phyloP scores from a whole-genome alignment of 179 eudicot species.

The Drosera spatulata region DNA sequence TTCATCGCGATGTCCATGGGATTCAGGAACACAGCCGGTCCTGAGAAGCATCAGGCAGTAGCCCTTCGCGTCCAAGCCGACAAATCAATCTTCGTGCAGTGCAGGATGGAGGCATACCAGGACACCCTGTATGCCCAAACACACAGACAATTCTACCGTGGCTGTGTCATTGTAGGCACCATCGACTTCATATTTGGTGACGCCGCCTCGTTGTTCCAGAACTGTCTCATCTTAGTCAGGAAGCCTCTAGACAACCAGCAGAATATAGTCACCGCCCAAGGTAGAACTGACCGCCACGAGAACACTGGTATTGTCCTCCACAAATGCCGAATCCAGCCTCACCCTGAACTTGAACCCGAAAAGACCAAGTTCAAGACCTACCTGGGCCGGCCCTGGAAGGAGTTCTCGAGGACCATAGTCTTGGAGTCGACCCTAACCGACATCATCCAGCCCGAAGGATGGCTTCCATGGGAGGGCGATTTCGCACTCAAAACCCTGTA shows the following conservation, averaged over 20 bases:
- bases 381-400: conserved; percentile 74
- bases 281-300: conserved; percentile 39
- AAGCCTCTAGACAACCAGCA: conserved; percentile 43
- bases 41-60: conserved; percentile 69
- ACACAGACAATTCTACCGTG: conserved; percentile 57
- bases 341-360: conserved; percentile 24
- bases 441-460: conserved; percentile 50
- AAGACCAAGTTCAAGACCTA: conserved; percentile 31
- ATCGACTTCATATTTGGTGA: conserved; percentile 78
- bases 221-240: conserved; percentile 38
- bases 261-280: conserved; percentile 69
- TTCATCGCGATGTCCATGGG: conserved; percentile 59
- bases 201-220: conserved; percentile 55
- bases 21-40: conserved; percentile 69
- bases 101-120: conserved; percentile 66
- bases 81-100: conserved; percentile 47
- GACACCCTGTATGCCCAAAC: conserved; percentile 69
- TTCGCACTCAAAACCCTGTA: conserved; percentile 50
- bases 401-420: conserved; percentile 55
- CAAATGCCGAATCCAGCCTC: conserved; percentile 39
- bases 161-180: conserved; percentile 55
- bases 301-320: conserved; percentile 64
- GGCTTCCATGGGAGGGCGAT: conserved; percentile 48
- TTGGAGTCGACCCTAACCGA: conserved; percentile 52
- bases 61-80: conserved; percentile 76